Evolutionary conservation across 2,329 filamentous ascomycete species (phyloP), one percentile per base, ranked within the genome.

Genomic region (Ascochyta pisi): DNA sequence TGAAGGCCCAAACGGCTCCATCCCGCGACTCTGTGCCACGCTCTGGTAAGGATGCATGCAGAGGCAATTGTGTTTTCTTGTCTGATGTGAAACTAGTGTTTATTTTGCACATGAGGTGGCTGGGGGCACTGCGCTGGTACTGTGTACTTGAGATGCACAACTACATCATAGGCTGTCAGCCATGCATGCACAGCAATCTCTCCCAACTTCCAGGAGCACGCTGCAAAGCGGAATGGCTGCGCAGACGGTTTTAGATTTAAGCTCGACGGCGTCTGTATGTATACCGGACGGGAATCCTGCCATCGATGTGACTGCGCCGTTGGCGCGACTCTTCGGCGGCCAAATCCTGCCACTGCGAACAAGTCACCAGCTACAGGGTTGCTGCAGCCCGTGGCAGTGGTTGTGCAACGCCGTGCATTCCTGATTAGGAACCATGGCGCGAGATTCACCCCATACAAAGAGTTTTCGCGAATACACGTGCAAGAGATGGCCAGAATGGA

Each of bases 1-100:
- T 38, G 41, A 42, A 52, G 45, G 54, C 54, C 61, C 62, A 65
- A 64, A 57, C 61, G 62, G 61, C 48, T 61, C 58, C 59, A 66
- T 65, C 55, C 62, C 57, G 61, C 62, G 56, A 61, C 50, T 55
- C 54, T 60, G 56, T 52, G 54, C 43, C 43, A 41, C 49, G 29
- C 40, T n/a, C 12, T 48, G 47, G 22, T 41, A 22, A 45, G 33
- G 7, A 19, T 24, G 27, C 29, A 31, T 31, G 29, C 34, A 48
- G 23, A 34, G 24, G 39, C 49, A 43, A 52, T 45, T 24, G 29
- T 24, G 26, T 1, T 6, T 35, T 31, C 27, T 33, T 35, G 43
- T 39, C 45, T 31, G 24, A 23, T 37, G 23, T 22, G 39, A 47
- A 52, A 43, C 46, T 47, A 52, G 34, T 27, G 40, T 41, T 49